Conservation (phyloP, 202 grass and related monocot genomes). For the Panicum hallii region DNA sequence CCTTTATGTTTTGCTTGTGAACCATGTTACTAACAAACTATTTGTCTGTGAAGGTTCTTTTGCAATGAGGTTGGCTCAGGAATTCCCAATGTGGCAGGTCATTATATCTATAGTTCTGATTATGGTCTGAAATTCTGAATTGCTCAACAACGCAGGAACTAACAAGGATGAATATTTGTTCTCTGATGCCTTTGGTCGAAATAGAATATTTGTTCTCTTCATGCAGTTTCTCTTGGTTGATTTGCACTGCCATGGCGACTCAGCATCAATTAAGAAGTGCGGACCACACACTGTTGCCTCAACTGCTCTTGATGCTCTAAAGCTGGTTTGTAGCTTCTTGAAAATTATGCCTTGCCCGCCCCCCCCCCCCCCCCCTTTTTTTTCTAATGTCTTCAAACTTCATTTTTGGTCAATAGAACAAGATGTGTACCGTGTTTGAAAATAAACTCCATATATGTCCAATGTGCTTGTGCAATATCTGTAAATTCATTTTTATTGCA, state of each 20-base stretch:
- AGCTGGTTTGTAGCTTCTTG: conserved; percentile 68
- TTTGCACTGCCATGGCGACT: conserved; percentile 93
- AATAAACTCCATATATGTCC: neutral
- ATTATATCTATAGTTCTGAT: conserved; percentile 32
- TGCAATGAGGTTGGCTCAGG: conserved; percentile 87
- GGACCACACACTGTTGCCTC: conserved; percentile 86
- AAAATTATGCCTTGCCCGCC: conserved; percentile 3
- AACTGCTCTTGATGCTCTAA: conserved; percentile 94
- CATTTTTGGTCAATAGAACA: neutral
- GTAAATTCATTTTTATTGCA: neutral
- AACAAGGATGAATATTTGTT: neutral
- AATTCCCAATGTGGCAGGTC: conserved; percentile 99
- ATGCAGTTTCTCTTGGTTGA: conserved; percentile 98
- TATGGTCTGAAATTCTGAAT: neutral
- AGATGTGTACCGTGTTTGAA: conserved; percentile 12
- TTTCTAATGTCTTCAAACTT: neutral
- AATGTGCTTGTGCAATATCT: conserved; percentile 12
- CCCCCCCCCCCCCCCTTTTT: no score
- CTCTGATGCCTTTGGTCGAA: no score
- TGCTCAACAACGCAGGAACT: conserved; percentile 2
- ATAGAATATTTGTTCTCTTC: conserved; percentile 13
- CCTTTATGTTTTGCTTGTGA: conserved; percentile 4
- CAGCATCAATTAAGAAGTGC: conserved; percentile 73
- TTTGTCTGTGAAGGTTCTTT: conserved; percentile 67
- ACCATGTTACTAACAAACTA: conserved; percentile 1